Conservation (phyloP, 2,329 filamentous ascomycete genomes). For the Septoria linicola region DNA sequence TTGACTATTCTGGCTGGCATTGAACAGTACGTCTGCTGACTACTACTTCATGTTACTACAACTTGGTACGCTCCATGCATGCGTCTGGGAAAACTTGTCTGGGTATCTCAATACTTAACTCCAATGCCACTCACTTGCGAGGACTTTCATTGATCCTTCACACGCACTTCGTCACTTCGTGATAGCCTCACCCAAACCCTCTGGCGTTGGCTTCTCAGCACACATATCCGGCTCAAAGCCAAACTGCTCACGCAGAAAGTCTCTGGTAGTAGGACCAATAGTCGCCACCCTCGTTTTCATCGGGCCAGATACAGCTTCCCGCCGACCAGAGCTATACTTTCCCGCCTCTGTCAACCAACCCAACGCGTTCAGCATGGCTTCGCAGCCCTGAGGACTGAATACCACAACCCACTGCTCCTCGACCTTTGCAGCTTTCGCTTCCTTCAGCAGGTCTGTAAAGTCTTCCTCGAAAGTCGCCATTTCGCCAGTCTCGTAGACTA, state of each 20-base stretch:
- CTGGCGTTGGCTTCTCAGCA: slow-evolving; percentile 75
- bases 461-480: slow-evolving; percentile 73
- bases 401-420: slow-evolving; percentile 70
- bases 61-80: too few species aligned
- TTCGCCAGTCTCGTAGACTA: slow-evolving; percentile 83
- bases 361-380: slow-evolving; percentile 58
- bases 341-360: slow-evolving; percentile 47
- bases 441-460: slow-evolving; percentile 52
- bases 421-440: slow-evolving; percentile 43
- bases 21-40: too few species aligned
- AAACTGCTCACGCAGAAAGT: slow-evolving; percentile 66
- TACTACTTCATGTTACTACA: too few species aligned
- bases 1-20: too few species aligned
- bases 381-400: slow-evolving; percentile 63
- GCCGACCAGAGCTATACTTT: slow-evolving; percentile 47
- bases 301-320: slow-evolving; percentile 75
- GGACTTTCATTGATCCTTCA: background rate
- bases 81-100: background rate
- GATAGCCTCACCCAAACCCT: slow-evolving; percentile 73
- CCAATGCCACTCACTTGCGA: background rate
- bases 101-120: slow-evolving; percentile 1
- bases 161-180: slow-evolving; percentile 12
- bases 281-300: slow-evolving; percentile 82
- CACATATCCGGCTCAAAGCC: slow-evolving; percentile 73
- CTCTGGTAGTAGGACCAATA: slow-evolving; percentile 88